Evolutionary conservation across 2,329 filamentous ascomycete species (phyloP), one percentile per base, ranked within the genome.

Genomic region (Cordyceps cicadae): DNA sequence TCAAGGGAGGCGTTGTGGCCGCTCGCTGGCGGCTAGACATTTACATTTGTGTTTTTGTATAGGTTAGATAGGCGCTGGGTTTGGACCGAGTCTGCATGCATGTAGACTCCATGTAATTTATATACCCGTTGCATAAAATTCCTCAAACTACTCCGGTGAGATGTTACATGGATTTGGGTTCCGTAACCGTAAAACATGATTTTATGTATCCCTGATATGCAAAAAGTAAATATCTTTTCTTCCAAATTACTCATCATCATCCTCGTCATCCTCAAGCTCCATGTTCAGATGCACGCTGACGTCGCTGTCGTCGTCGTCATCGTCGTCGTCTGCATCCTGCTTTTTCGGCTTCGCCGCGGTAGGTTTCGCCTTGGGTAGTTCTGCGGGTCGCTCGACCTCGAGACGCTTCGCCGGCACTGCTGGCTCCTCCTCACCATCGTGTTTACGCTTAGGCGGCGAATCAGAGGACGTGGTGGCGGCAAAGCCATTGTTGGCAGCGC

Each of bases 221-320:
- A 54, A 54, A n/a, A 53, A 45, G 39, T 15, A 17, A 43, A 3
- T 15, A 17, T 5, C 8, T 6, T 14, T 29, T 19, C 11, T 14
- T 29, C 19, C 11, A 21, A 12, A n/a, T 17, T 53, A 34, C 29
- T 54, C 49, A 24, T 59, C 57, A 53, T 63, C 63, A 51, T 78
- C 76, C 0, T 78, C 79, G 11, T 79, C 77, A 17, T 80, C 79
- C 11, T 85, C 82, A 11, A 85, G 69, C 51, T 82, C 81, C 80
- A 84, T 84, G 59, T 84, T 81, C 61, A 85, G 72, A 70, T 84
- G 80, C 14, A 84, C 78, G 62, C 81, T 84, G 59, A 78, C 81
- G 60, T 83, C 81, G 15, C 77, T 77, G 37, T 77, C 75, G 21
- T 78, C 77, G n/a, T 77, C 77, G 37, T 77, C 75, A 21, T 78